These are phyloP conservation scores for Magnusiomyces fungicola DNA, from an alignment of 1,139 yeast species.

Conservation along the genomic window DNA sequence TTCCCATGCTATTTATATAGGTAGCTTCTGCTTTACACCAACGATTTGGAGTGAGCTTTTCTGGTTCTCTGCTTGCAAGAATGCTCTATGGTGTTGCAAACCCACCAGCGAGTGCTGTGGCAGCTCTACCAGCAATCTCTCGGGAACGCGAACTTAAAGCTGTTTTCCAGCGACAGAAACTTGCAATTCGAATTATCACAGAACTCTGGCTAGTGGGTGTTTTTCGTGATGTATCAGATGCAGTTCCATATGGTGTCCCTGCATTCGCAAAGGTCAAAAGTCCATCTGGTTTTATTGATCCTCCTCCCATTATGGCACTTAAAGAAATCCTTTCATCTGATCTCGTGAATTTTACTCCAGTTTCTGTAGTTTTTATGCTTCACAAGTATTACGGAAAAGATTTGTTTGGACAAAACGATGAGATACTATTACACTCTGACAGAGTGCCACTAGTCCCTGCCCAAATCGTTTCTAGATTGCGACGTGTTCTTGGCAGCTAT, in stretches of 20 bases:
- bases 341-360: constrained; percentile 34
- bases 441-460: constrained; percentile 17
- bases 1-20: no score
- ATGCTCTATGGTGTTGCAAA: constrained; percentile 42
- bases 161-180: constrained; percentile 42
- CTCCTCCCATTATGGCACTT: constrained; percentile 44
- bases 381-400: constrained; percentile 42
- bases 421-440: not conserved
- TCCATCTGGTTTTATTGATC: constrained; percentile 27
- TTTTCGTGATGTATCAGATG: constrained; percentile 21
- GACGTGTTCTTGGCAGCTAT: constrained; percentile 42
- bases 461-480: constrained; percentile 25
- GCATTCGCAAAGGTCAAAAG: constrained; percentile 30
- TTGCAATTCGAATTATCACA: constrained; percentile 46
- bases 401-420: constrained; percentile 10
- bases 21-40: constrained; percentile 71
- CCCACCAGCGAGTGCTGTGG: constrained; percentile 31
- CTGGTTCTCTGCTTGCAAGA: constrained; percentile 44
- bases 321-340: constrained; percentile 50
- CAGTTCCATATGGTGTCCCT: constrained; percentile 35
- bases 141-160: constrained; percentile 41
- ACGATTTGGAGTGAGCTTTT: constrained; percentile 51
- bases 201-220: constrained; percentile 60
- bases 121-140: constrained; percentile 29
- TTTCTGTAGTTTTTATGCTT: constrained; percentile 45